Base-by-base conservation (phyloP, 306 rosid genomes). In the Pyrus pyrifolia region DNA sequence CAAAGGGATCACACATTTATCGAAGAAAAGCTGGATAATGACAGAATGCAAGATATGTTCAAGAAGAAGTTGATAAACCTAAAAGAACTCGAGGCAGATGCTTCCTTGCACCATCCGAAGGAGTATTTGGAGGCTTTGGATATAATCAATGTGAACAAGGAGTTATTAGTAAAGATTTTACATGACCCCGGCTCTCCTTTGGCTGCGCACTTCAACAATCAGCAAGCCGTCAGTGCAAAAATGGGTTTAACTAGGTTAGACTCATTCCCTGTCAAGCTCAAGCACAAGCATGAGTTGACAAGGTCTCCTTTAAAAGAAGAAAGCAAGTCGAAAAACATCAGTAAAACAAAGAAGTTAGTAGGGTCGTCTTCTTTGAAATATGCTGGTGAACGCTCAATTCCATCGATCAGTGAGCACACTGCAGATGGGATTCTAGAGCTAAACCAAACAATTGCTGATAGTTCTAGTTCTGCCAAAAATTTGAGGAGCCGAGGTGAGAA, bases 71-170 rank as follows among this genome's bases (percentile, higher is more conserved):
- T 64, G 53, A 71, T 84, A 18, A 76, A 82, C 30, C 88, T 86
- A 0, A 83, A 73, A 76, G 83, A 84, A 71, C 80, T 85, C 1
- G 71, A 82, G 33, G 73, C 76, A 38, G 96, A 87, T 82, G 85
- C 86, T 70, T 88, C 89, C 6, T 76, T 83, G 13, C 83, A 66
- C 62, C 82, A 80, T 71, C 82, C 81, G 75, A 89, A 85, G 82
- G 95, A 91, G 68, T 85, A 86, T 67, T 83, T 85, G 76, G 90
- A 91, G 81, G 91, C 95, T 62, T 45, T 88, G 33, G 90, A 88
- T 53, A 74, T 83, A 59, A 91, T 61, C 63, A 86, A 71, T 58
- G 72, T 59, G 72, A 85, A 88, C 73, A 85, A 81, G 73, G 82
- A 85, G 44, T 83, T 89, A 35, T 35, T 87, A 38, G 63, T 80